Conservation (phyloP, 1,139 yeast genomes). For the Debaryomyces sp. region DNA sequence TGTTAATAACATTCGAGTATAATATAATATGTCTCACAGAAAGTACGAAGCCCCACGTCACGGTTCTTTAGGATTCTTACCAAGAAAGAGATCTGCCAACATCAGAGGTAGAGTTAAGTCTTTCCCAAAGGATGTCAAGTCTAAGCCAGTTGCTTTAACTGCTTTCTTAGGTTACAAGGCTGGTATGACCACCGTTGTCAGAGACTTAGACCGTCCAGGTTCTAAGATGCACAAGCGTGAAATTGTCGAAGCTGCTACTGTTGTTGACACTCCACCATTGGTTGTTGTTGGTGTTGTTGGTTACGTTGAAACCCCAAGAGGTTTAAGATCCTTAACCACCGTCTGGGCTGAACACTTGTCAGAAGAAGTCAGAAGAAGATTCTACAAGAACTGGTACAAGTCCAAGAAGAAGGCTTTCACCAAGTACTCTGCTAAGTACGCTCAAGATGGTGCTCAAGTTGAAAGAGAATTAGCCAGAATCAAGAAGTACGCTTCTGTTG, state of each 20-base stretch:
- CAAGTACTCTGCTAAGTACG: slow-evolving; percentile 99
- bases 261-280: slow-evolving; percentile 98
- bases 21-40: slow-evolving; percentile 90
- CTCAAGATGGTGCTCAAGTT: slow-evolving; percentile 84
- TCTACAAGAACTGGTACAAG: slow-evolving; percentile 99
- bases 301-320: slow-evolving; percentile 99
- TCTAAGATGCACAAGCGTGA: slow-evolving; percentile 99
- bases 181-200: slow-evolving; percentile 99
- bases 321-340: slow-evolving; percentile 98
- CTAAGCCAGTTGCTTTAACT: slow-evolving; percentile 98
- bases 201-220: slow-evolving; percentile 99
- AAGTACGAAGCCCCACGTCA: slow-evolving; percentile 99
- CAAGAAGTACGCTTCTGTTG: slow-evolving; percentile 97
- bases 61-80: slow-evolving; percentile 99
- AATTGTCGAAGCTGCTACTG: slow-evolving; percentile 98
- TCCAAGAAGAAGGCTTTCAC: slow-evolving; percentile 99
- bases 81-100: slow-evolving; percentile 99
- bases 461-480: slow-evolving; percentile 98
- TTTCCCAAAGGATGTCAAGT: slow-evolving; percentile 98
- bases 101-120: slow-evolving; percentile 99
- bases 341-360: slow-evolving; percentile 99
- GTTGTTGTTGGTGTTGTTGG: slow-evolving; percentile 99
- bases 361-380: slow-evolving; percentile 99
- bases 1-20: slow-evolving; percentile 26
- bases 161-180: slow-evolving; percentile 99